Evolutionary conservation across 176 grass and related monocot genomes (phyloP), one percentile per base, ranked within the genome.

Genomic region (Oropetium thomaeum): DNA sequence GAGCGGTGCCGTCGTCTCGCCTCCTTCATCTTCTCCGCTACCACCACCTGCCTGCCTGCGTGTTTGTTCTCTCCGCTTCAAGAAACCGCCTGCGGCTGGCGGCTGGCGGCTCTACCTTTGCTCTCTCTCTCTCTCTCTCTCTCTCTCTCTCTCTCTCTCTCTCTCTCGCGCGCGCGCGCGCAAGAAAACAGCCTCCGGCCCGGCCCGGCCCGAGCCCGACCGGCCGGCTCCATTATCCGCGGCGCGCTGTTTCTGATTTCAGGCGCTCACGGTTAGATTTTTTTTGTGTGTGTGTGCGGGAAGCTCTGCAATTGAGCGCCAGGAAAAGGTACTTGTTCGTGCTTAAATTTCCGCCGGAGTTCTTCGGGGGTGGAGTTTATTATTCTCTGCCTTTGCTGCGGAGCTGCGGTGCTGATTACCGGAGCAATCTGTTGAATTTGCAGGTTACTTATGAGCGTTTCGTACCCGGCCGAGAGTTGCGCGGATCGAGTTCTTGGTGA

Each of bases 401-500:
- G 45, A 13, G 45, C n/a, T n/a, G 20, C 5, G 25, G 20, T 8
- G 16, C 47, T 61, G 7, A 9, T 67, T 34, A 0, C 49, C 45
- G 20, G 20, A 0, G 15, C 27, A 29, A 0, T 42, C 25, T 22
- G 6, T 71, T 73, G 49, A 3, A 5, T 49, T 78, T 44, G 44
- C 17, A n/a, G 31, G 53, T 43, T n/a, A n/a, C n/a, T 29, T 33
- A 49, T 78, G 40, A 73, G 38, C 1, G 15, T 67, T 14, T 10
- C 10, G 2, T 31, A 1, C 71, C 80, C 42, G 13, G 35, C 35
- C 38, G n/a, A n/a, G n/a, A n/a, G 0, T 68, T 52, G 20, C 13
- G 75, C 85, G 79, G 85, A 87, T 87, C 68, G 53, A 73, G 61
- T 40, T 74, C 32, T 16, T 41, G 47, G 48, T 49, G 69, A n/a